Conservation (phyloP, 2,329 filamentous ascomycete genomes). For the Sporothrix mexicana region DNA sequence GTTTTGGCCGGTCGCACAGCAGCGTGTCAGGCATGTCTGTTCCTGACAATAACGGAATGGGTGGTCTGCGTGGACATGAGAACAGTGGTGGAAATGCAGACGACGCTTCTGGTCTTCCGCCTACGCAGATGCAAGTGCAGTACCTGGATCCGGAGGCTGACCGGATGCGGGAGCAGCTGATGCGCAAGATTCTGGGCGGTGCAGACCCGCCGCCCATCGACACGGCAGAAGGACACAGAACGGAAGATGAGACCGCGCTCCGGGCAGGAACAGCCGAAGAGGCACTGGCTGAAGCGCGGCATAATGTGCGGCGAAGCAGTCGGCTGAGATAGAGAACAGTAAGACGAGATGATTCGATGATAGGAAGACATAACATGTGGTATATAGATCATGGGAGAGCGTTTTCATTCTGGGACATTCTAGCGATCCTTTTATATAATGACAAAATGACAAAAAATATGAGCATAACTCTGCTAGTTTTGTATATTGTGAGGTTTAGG, state of each 20-base stretch:
- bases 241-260: neutral
- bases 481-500: neutral
- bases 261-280: constrained; percentile 15
- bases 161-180: constrained; percentile 51
- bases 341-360: neutral
- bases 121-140: constrained; percentile 58
- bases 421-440: neutral
- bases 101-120: constrained; percentile 40
- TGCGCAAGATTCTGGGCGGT: constrained; percentile 51
- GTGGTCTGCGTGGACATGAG: constrained; percentile 36
- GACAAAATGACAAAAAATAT: neutral
- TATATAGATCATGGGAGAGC: neutral
- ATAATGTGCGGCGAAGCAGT: constrained; percentile 27
- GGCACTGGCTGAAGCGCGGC: constrained; percentile 14
- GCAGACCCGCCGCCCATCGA: neutral
- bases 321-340: constrained; percentile 4
- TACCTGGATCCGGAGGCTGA: constrained; percentile 59
- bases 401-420: neutral
- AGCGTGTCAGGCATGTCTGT: constrained; percentile 38
- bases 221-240: neutral
- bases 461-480: neutral
- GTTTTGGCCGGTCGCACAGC: constrained; percentile 23
- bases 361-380: neutral
- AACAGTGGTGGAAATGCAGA: constrained; percentile 41
- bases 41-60: constrained; percentile 40